Conservation (phyloP, 257 asterid species). For the Hygrophila difformis region DNA sequence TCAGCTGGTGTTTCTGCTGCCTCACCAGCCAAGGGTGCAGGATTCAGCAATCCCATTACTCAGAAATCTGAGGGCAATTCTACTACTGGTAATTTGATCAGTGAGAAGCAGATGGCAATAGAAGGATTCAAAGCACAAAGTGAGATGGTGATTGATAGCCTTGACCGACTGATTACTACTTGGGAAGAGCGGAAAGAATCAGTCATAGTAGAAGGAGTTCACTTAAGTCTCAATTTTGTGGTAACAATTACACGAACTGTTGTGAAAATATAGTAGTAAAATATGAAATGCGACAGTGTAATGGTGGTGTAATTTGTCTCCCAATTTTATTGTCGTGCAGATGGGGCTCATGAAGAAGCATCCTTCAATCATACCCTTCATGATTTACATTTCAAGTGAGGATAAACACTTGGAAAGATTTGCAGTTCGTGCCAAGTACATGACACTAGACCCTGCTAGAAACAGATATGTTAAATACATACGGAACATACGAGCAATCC, state of each 20-base stretch:
- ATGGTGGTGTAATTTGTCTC: background rate
- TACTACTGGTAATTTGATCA: slow-evolving; percentile 42
- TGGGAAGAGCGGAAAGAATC: slow-evolving; percentile 99
- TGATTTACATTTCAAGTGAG: slow-evolving; percentile 88
- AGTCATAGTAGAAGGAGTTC: slow-evolving; percentile 98
- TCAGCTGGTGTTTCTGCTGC: slow-evolving; percentile 43
- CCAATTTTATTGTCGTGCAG: slow-evolving; percentile 34
- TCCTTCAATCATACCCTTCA: slow-evolving; percentile 92
- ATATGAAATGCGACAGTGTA: background rate
- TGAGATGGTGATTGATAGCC: slow-evolving; percentile 99
- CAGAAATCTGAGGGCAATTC: slow-evolving; percentile 42
- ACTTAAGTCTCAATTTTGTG: slow-evolving; percentile 98
- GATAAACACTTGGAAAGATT: slow-evolving; percentile 94
- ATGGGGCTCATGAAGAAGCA: slow-evolving; percentile 99
- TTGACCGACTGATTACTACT: slow-evolving; percentile 83
- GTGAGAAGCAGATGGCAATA: slow-evolving; percentile 89
- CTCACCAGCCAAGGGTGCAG: slow-evolving; percentile 38
- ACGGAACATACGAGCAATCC: slow-evolving; percentile 86
- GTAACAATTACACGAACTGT: slow-evolving; percentile 27
- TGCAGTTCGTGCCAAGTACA: slow-evolving; percentile 98
- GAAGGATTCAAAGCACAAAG: slow-evolving; percentile 99
- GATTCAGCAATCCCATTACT: slow-evolving; percentile 20
- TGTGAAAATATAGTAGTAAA: too few relatives aligned
- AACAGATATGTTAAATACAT: slow-evolving; percentile 94
- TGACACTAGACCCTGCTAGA: slow-evolving; percentile 96